phyloP scores from a whole-genome alignment of 176 grass and related monocot species.

The Ensete ventricosum region DNA sequence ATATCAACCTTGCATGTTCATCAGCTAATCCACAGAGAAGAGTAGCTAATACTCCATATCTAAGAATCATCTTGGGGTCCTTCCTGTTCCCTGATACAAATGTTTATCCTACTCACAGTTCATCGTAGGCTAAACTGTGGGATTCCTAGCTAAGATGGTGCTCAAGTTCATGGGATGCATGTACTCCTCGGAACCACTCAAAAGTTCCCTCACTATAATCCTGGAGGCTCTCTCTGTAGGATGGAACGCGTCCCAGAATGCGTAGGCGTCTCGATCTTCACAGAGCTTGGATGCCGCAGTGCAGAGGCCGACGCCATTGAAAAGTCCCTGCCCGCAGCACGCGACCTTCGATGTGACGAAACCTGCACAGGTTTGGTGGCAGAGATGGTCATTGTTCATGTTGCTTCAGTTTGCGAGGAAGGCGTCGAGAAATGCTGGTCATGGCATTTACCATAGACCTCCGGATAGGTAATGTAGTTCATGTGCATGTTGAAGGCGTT shows the following conservation, averaged over 20 bases:
- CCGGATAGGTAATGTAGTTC: slow-evolving; percentile 69
- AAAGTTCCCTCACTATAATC: slow-evolving; percentile 67
- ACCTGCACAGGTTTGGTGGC: slow-evolving; percentile 24
- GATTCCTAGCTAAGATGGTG: slow-evolving; percentile 82
- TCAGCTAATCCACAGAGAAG: too few relatives aligned
- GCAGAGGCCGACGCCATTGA: slow-evolving; percentile 81
- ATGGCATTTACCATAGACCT: slow-evolving; percentile 44
- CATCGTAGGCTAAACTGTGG: neutral
- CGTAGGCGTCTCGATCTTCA: slow-evolving; percentile 51
- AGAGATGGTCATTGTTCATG: neutral
- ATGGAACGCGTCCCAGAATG: slow-evolving; percentile 87
- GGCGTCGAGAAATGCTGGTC: neutral
- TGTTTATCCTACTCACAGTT: neutral
- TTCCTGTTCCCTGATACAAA: neutral
- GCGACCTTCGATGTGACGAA: slow-evolving; percentile 73
- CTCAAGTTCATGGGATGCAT: slow-evolving; percentile 95
- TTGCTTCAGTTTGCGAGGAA: neutral
- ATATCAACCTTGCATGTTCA: too few relatives aligned
- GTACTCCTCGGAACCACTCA: slow-evolving; percentile 71
- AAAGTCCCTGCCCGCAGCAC: slow-evolving; percentile 88
- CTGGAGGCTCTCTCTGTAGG: slow-evolving; percentile 82
- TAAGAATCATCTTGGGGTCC: too few relatives aligned
- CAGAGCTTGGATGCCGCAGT: slow-evolving; percentile 72
- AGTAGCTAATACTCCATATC: too few relatives aligned
- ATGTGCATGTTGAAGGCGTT: slow-evolving; percentile 63